Conservation (phyloP, 1,284 basidiomycete species). For the Athelia sp. region DNA sequence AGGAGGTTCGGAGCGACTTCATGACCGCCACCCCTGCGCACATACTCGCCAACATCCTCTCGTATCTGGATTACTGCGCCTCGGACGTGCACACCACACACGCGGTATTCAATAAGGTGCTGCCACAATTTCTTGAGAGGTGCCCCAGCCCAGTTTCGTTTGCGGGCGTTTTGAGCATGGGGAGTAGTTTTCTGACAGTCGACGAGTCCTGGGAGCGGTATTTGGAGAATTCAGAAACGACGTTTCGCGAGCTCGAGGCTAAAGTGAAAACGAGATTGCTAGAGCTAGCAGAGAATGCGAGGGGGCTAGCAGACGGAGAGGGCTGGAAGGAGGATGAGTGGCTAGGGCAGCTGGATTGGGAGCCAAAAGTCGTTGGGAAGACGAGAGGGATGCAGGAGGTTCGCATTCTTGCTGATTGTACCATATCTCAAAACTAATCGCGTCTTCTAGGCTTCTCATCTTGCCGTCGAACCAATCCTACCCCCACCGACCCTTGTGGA, state of each 20-base stretch:
- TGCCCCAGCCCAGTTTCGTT: conserved; percentile 95
- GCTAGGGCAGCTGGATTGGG: conserved; percentile 94
- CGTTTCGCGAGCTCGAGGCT: conserved; percentile 74
- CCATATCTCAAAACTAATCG: too few species aligned
- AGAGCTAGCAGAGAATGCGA: conserved; percentile 64
- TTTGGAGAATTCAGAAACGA: conserved; percentile 71
- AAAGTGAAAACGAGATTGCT: conserved; percentile 67
- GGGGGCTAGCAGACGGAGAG: conserved; percentile 28
- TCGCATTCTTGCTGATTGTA: too few species aligned
- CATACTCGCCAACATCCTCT: conserved; percentile 64
- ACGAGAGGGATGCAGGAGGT: conserved; percentile 66
- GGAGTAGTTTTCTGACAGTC: conserved; percentile 87
- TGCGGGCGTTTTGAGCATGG: conserved; percentile 90
- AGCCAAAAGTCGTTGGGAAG: conserved; percentile 79
- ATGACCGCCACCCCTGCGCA: conserved; percentile 59
- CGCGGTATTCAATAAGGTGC: conserved; percentile 72
- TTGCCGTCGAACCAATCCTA: too few species aligned
- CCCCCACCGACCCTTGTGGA: neutral
- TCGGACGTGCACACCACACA: conserved; percentile 85
- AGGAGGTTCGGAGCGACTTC: conserved; percentile 78
- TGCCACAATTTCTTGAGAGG: conserved; percentile 80
- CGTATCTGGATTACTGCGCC: conserved; percentile 88
- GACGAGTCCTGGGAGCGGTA: conserved; percentile 89
- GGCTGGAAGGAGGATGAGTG: conserved; percentile 76
- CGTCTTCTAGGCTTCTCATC: too few species aligned